Evolutionary conservation across 106 monocot genomes (phyloP).

Genomic region (Allium fistulosum): DNA sequence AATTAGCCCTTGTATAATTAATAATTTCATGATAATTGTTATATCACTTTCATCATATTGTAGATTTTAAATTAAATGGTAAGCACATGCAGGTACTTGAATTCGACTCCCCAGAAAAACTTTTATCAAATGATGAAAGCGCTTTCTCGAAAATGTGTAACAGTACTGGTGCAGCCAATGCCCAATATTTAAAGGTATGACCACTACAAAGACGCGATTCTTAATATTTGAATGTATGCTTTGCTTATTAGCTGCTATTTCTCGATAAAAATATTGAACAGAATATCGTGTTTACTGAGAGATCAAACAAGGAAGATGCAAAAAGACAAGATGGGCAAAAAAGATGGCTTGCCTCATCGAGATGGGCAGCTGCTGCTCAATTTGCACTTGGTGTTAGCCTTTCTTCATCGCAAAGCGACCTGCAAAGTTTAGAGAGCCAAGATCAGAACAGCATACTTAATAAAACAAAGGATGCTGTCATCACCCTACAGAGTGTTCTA

Average conservation of each 20-base stretch:
- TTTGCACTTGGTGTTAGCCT: conserved; percentile 80
- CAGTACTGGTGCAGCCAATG: conserved; percentile 94
- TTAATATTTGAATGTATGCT: background rate
- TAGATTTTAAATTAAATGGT: too few species aligned
- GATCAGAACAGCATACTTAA: conserved; percentile 68
- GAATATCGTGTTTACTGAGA: background rate
- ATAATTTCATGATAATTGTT: too few species aligned
- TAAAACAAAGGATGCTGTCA: conserved; percentile 89
- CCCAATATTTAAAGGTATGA: conserved; percentile 84
- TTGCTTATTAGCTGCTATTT: background rate
- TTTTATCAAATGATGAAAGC: conserved; percentile 73
- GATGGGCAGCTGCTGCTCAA: conserved; percentile 91
- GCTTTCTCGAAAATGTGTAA: conserved; percentile 97
- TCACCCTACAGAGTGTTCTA: conserved; percentile 81
- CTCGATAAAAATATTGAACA: too few species aligned
- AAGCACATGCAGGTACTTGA: conserved; percentile 59
- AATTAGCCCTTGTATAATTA: too few species aligned
- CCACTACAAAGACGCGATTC: background rate
- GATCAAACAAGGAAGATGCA: conserved; percentile 32
- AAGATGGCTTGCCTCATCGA: conserved; percentile 77
- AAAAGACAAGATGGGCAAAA: conserved; percentile 35
- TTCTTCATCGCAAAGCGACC: conserved; percentile 70
- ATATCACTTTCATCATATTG: too few species aligned
- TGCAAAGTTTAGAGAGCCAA: conserved; percentile 45
- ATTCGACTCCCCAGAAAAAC: conserved; percentile 78